phyloP scores from a whole-genome alignment of 2,329 filamentous ascomycete species.

The Xylaria sp. region DNA sequence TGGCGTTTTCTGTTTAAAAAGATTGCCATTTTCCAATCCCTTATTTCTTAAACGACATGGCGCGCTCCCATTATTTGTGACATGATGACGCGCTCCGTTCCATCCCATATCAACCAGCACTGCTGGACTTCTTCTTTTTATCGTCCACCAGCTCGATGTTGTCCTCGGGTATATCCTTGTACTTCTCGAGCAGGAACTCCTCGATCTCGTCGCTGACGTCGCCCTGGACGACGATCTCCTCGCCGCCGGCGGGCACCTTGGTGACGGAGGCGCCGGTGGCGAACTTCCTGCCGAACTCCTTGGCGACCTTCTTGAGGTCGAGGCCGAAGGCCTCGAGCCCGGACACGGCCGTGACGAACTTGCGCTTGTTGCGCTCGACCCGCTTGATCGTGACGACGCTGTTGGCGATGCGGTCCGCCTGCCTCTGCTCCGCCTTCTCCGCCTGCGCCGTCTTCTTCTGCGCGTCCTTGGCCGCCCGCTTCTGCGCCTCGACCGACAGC shows the following conservation, averaged over 20 bases:
- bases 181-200: slow-evolving; percentile 87
- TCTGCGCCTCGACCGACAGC: slow-evolving; percentile 87
- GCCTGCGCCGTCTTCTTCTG: slow-evolving; percentile 97
- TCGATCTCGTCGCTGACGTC: slow-evolving; percentile 94
- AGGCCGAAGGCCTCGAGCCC: slow-evolving; percentile 89
- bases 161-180: slow-evolving; percentile 88
- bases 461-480: slow-evolving; percentile 93
- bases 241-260: slow-evolving; percentile 80
- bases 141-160: slow-evolving; percentile 95
- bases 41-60: neutral
- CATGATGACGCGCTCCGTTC: too few species aligned
- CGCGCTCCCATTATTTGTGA: slow-evolving; percentile 6
- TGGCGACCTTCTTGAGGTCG: slow-evolving; percentile 93
- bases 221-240: slow-evolving; percentile 97
- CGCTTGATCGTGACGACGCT: slow-evolving; percentile 91
- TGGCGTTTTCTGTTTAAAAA: slow-evolving; percentile 16
- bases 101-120: slow-evolving; percentile 16
- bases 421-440: slow-evolving; percentile 80
- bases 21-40: neutral
- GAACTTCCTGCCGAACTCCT: slow-evolving; percentile 98
- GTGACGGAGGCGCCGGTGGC: slow-evolving; percentile 93
- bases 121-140: slow-evolving; percentile 75
- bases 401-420: slow-evolving; percentile 79
- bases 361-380: slow-evolving; percentile 97
- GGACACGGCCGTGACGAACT: slow-evolving; percentile 90